Evolutionary conservation across 306 rosid species (phyloP).

Genomic region (Oxytropis ochrocephala): DNA sequence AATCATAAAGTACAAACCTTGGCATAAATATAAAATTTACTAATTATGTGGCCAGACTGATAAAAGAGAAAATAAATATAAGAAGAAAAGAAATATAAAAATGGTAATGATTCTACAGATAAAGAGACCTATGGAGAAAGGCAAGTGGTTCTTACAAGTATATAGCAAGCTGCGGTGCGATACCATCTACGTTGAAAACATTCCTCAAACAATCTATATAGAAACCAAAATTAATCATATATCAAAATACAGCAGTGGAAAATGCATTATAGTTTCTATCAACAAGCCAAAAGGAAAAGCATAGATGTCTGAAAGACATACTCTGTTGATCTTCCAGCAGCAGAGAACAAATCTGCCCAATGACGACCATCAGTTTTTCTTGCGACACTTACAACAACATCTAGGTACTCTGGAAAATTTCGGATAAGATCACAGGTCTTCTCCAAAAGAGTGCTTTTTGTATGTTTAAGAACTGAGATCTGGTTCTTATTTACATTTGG

Average conservation of each 20-base stretch:
- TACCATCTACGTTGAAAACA: constrained; percentile 99
- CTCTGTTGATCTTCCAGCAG: constrained; percentile 99
- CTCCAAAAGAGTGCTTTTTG: constrained; percentile 70
- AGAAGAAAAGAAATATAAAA: constrained; percentile 3
- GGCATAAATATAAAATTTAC: neutral
- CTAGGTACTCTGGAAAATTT: constrained; percentile 85
- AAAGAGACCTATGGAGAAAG: constrained; percentile 9
- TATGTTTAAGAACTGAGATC: constrained; percentile 35
- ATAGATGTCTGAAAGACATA: constrained; percentile 32
- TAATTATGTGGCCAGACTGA: neutral
- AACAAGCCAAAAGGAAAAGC: constrained; percentile 5
- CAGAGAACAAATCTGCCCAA: constrained; percentile 92
- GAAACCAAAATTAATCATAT: neutral
- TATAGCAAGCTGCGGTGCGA: constrained; percentile 95
- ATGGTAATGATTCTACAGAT: neutral
- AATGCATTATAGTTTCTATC: neutral
- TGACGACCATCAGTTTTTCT: constrained; percentile 99
- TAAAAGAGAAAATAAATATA: neutral
- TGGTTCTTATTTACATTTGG: constrained; percentile 68
- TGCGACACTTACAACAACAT: constrained; percentile 96
- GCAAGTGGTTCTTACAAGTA: constrained; percentile 61
- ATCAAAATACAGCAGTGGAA: neutral
- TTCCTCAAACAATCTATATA: constrained; percentile 87
- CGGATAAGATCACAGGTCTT: constrained; percentile 91
- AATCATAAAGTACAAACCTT: neutral